Percentiles rank a stretch among this genome's conserved stretches.
Evolutionary conservation across 2,329 filamentous ascomycete genomes (phyloP).

Genomic region (Ustilaginoidea virens): DNA sequence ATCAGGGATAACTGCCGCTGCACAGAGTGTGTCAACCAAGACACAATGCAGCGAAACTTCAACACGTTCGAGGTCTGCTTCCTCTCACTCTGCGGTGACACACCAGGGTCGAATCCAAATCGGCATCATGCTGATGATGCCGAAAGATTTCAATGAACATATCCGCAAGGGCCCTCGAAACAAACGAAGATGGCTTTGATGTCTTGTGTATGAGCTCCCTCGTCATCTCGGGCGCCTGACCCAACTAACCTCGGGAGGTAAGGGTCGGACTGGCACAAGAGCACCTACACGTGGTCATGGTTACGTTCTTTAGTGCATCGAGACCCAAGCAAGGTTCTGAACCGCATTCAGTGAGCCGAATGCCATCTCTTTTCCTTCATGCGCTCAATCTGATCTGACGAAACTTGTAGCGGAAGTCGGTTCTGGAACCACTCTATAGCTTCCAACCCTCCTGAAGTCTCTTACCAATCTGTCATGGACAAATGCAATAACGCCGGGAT

Average conservation of each 20-base stretch:
- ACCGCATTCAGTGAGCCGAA: conserved; percentile 5
- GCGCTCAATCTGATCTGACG: too few relatives aligned
- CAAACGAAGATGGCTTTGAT: conserved; percentile 15
- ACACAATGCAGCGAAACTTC: conserved; percentile 26
- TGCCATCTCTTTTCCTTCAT: too few relatives aligned
- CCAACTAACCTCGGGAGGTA: conserved; percentile 1
- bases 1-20: conserved; percentile 28
- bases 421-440: conserved; percentile 18
- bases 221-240: too few relatives aligned
- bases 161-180: conserved; percentile 12
- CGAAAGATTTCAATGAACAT: conserved; percentile 18
- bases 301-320: conserved; percentile 9
- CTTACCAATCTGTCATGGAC: conserved; percentile 45
- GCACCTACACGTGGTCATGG: conserved; percentile 48
- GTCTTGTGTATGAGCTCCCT: conserved; percentile 18
- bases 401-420: conserved; percentile 1
- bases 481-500: conserved; percentile 32
- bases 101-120: too few relatives aligned
- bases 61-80: conserved; percentile 22
- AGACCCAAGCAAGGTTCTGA: conserved; percentile 20
- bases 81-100: neutral
- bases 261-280: conserved; percentile 59
- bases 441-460: conserved; percentile 38
- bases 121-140: neutral
- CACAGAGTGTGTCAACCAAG: conserved; percentile 22